Percentiles rank a stretch among this genome's conserved stretches.
Evolutionary conservation across 202 grass and related monocot species (phyloP).

Genomic region (Alloteropsis angusta): DNA sequence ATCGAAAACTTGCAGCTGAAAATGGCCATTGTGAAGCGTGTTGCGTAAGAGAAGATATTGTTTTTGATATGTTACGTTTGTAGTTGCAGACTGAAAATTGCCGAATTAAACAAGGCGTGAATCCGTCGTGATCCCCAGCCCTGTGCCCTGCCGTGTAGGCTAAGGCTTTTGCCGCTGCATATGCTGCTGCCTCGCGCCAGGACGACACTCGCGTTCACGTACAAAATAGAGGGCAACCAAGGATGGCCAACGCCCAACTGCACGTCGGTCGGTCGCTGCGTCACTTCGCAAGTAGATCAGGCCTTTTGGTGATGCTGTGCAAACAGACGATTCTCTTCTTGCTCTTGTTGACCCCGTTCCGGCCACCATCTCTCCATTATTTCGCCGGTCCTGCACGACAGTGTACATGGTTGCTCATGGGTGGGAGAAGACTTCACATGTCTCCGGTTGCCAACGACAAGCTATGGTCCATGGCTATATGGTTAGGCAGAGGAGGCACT

Average conservation of each 20-base stretch:
- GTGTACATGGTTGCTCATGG: neutral
- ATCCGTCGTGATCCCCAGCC: neutral
- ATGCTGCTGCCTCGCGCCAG: neutral
- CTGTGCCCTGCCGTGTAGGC: conserved; percentile 12
- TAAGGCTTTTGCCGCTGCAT: neutral
- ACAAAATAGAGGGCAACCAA: neutral
- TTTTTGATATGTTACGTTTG: no score
- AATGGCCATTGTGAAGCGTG: no score
- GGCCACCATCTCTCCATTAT: neutral
- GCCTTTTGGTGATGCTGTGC: neutral
- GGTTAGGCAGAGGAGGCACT: neutral
- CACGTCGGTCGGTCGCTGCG: no score
- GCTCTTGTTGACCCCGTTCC: neutral
- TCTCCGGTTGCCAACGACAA: no score
- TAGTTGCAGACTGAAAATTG: no score
- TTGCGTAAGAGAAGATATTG: no score
- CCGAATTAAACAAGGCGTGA: no score
- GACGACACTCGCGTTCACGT: neutral
- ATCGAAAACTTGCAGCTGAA: no score
- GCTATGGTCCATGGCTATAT: neutral
- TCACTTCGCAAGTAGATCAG: no score
- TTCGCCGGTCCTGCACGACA: neutral
- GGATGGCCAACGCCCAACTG: neutral
- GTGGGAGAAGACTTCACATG: neutral
- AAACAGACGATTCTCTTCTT: neutral